Evolutionary conservation across 176 grass and related monocot species (phyloP).

Genomic region (Canna indica): DNA sequence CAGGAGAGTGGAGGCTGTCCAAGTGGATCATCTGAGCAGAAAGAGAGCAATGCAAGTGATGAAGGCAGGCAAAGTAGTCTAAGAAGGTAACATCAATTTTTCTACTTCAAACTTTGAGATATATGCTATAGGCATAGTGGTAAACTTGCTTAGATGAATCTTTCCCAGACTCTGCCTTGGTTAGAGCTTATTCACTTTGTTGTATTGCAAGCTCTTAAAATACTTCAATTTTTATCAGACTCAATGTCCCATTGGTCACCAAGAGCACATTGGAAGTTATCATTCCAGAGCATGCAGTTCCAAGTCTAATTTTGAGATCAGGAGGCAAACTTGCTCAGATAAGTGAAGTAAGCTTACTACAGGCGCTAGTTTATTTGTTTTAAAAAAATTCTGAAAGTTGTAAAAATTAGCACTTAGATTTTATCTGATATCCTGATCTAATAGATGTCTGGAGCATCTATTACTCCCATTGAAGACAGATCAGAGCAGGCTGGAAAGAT

Average conservation of each 20-base stretch:
- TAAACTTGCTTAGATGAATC: not conserved
- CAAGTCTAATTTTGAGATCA: slow-evolving; percentile 84
- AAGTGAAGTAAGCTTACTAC: slow-evolving; percentile 43
- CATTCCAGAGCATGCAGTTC: slow-evolving; percentile 63
- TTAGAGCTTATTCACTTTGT: not conserved
- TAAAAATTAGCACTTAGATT: not conserved
- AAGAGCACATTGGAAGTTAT: slow-evolving; percentile 88
- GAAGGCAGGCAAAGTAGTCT: slow-evolving; percentile 62
- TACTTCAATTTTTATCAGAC: slow-evolving; percentile 38
- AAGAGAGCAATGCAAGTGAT: slow-evolving; percentile 68
- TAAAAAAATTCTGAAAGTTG: not conserved
- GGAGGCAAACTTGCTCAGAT: slow-evolving; percentile 95
- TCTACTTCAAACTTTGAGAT: slow-evolving; percentile 14
- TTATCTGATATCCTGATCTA: slow-evolving; percentile 20
- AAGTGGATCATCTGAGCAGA: slow-evolving; percentile 75
- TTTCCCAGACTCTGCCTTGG: not conserved
- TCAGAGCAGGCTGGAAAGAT: slow-evolving; percentile 45
- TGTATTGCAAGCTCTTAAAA: slow-evolving; percentile 17
- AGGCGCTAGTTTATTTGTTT: not conserved
- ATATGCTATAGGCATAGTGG: not conserved
- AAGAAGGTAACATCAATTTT: slow-evolving; percentile 38
- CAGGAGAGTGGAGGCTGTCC: slow-evolving; percentile 80
- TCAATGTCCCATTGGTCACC: slow-evolving; percentile 65
- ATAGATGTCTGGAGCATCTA: slow-evolving; percentile 85
- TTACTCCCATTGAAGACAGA: slow-evolving; percentile 58